Base-by-base conservation (phyloP, 73 alveolate species). In the Uronychia setigera region DNA sequence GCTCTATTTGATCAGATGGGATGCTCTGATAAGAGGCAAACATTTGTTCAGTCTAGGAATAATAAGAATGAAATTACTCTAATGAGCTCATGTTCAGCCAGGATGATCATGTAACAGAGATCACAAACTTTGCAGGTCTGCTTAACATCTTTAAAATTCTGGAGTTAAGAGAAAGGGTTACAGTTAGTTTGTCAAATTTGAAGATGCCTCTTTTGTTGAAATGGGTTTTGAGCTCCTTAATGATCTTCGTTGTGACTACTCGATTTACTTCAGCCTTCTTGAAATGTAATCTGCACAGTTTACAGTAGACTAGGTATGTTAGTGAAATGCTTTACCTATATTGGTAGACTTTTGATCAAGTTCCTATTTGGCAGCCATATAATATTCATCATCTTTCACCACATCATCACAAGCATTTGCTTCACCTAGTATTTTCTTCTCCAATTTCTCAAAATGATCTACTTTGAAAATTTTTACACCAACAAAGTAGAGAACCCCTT, bases 41-140 rank as follows among this genome's bases (percentile, higher is more conserved):
- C 67, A 46, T 46, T 11, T 46, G 67, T 46, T 46, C 67, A 46
- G 67, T 46, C 67, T 46, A 46, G 67, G 67, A 19, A 11, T 46
- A 46, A 11, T 19, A 5, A 5, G n/a, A 11, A 19, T 46, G n/a
- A n/a, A 14, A 26, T 76, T 76, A 29, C 79, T 67, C 32, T 67
- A 67, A 82, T 57, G 11, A 88, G 85, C 31, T 88, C 94, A 32
- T 88, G 88, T 76, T 88, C 94, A 0, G 94, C 94, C 14, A 88
- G 82, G n/a, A 88, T 79, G 1, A 83, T 88, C 85, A 88, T 77
- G 33, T 88, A 88, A 78, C 94, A 88, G 33, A 88, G 88, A 33
- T 88, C 94, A 57, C 94, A 88, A 26, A 88, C 85, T 78, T 77
- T 82, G 33, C 90, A 88, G 30, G 94, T 35, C 59, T 86, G 31